These are phyloP conservation scores for Tuber microsphaerosporum DNA, from an alignment of 495 filamentous ascomycete genomes.

Conservation along the genomic window DNA sequence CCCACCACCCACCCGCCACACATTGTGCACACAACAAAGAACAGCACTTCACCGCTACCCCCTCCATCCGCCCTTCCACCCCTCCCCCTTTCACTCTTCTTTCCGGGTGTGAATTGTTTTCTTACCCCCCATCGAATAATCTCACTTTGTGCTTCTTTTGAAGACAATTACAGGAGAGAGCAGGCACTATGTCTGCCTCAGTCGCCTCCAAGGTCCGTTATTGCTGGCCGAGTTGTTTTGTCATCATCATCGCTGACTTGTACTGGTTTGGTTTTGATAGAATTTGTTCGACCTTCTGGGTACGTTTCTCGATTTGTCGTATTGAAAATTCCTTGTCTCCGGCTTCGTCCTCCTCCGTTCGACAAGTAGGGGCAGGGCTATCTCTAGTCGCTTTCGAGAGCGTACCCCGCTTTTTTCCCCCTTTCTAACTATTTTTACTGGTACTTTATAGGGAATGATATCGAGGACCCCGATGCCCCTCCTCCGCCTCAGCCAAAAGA, in stretches of 20 bases:
- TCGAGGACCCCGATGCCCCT: slow-evolving; percentile 47
- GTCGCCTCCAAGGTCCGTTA: slow-evolving; percentile 55
- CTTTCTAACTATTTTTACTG: slow-evolving; percentile 14
- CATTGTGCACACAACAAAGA: not conserved
- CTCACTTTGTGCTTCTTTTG: slow-evolving; percentile 33
- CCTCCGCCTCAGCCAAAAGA: slow-evolving; percentile 57
- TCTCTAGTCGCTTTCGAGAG: not conserved
- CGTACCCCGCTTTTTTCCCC: slow-evolving; percentile 23
- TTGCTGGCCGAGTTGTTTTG: slow-evolving; percentile 10
- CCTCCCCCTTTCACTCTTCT: not conserved
- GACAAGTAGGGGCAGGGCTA: not conserved
- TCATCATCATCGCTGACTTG: slow-evolving; percentile 40
- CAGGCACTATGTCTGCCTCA: slow-evolving; percentile 50
- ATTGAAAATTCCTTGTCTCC: not conserved
- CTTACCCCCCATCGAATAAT: slow-evolving; percentile 19
- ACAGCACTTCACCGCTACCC: not conserved
- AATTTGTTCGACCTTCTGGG: slow-evolving; percentile 86
- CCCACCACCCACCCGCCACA: not conserved
- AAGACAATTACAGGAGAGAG: slow-evolving; percentile 39
- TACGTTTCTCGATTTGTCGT: slow-evolving; percentile 45
- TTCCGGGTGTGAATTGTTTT: slow-evolving; percentile 3
- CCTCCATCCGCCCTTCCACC: not conserved
- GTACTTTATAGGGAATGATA: slow-evolving; percentile 65
- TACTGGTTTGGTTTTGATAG: slow-evolving; percentile 45
- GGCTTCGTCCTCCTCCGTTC: not conserved